Conservation (phyloP, 139 green algal species). For the Pedinophyceae sp. region DNA sequence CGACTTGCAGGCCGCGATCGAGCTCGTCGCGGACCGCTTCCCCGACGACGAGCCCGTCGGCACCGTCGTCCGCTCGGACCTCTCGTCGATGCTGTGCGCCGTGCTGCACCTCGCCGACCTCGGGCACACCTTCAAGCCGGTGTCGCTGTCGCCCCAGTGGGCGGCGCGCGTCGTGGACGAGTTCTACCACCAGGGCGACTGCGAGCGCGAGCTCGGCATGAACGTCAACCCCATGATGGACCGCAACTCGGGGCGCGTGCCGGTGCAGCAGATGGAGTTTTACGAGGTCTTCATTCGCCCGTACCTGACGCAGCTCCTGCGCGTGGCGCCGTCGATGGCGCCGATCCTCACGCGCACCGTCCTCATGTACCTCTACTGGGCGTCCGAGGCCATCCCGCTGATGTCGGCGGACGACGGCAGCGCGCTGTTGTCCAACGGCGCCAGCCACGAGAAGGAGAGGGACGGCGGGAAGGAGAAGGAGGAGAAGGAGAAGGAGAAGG, state of each 20-base stretch:
- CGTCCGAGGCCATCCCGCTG: no score
- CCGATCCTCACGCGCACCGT: no score
- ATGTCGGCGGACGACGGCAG: no score
- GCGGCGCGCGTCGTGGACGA: slow-evolving; percentile 32
- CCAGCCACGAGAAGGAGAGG: no score
- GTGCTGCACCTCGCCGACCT: slow-evolving; percentile 51
- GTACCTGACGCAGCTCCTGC: no score
- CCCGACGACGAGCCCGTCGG: slow-evolving; percentile 7
- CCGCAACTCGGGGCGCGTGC: slow-evolving; percentile 13
- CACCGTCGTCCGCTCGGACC: slow-evolving; percentile 27
- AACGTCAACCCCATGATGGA: slow-evolving; percentile 41
- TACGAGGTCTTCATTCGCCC: slow-evolving; percentile 50
- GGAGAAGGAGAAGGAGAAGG: no score
- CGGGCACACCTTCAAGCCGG: slow-evolving; percentile 37
- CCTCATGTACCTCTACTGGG: no score
- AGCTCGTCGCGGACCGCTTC: no score
- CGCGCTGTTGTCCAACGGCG: no score
- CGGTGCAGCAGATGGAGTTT: slow-evolving; percentile 43
- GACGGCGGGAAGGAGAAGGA: no score
- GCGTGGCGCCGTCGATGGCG: no score
- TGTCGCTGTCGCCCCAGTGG: no score
- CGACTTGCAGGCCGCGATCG: slow-evolving; percentile 39
- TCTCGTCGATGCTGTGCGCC: slow-evolving; percentile 34
- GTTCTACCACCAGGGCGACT: slow-evolving; percentile 51
- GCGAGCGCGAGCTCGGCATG: slow-evolving; percentile 23